A percentile compares a stretch with the other conserved stretches of the same genome.
phyloP scores from a whole-genome alignment of 148 eudicot genomes.

The Vaccinium corymbosum region DNA sequence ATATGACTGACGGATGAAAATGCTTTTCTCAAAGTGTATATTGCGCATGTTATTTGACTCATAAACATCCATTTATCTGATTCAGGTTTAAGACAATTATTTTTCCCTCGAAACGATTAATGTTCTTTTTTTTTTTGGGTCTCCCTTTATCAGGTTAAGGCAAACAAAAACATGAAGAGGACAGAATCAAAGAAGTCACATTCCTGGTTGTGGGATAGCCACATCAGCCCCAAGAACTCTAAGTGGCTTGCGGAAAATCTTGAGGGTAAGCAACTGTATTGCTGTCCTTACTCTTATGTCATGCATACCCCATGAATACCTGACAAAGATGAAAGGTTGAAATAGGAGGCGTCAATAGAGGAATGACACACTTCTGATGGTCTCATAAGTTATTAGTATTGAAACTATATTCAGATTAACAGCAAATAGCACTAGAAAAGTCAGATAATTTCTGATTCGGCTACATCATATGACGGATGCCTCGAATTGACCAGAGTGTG shows the following conservation, averaged over 20 bases:
- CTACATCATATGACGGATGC: not conserved
- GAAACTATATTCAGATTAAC: not conserved
- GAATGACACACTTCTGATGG: not conserved
- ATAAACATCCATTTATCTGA: not conserved
- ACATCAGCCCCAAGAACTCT: conserved; percentile 61
- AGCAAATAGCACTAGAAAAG: not conserved
- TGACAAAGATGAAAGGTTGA: not conserved
- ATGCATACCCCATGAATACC: not conserved
- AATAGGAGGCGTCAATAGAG: not conserved
- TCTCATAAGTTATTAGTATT: not conserved
- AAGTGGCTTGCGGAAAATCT: conserved; percentile 83
- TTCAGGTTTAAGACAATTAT: not conserved
- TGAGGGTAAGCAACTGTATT: conserved; percentile 50
- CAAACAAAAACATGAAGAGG: conserved; percentile 33
- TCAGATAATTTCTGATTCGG: not conserved
- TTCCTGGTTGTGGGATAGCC: conserved; percentile 94
- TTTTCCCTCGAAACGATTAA: not conserved
- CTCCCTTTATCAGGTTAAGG: conserved; percentile 20
- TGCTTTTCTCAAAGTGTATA: not conserved
- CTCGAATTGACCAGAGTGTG: not conserved
- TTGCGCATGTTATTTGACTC: not conserved
- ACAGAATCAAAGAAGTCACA: conserved; percentile 47
- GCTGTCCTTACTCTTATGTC: not conserved
- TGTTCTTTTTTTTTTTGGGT: not conserved
- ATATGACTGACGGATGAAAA: too few species aligned